A percentile compares a stretch with the other conserved stretches of the same genome.
These are phyloP conservation scores for Acacia confusa DNA, from an alignment of 306 rosid species.

Conservation along the genomic window DNA sequence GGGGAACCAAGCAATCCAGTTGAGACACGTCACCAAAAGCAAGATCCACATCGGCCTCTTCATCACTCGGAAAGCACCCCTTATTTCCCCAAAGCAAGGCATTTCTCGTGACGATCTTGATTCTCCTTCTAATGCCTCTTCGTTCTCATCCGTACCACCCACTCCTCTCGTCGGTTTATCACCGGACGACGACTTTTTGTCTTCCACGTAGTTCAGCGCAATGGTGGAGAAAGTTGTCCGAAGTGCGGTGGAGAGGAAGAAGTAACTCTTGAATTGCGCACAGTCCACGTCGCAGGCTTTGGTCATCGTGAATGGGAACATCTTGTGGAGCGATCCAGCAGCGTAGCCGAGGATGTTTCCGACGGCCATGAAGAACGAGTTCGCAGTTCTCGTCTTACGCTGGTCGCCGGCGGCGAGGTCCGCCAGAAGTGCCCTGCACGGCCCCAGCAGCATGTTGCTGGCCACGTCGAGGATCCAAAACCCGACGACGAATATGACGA, in stretches of 20 bases:
- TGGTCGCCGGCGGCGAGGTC: conserved; percentile 50
- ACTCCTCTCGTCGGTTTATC: not conserved
- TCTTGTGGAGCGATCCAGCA: conserved; percentile 58
- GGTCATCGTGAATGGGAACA: conserved; percentile 56
- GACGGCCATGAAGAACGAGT: conserved; percentile 70
- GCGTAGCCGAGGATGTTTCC: conserved; percentile 67
- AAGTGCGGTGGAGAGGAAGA: conserved; percentile 56
- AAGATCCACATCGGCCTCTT: conserved; percentile 65
- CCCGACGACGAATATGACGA: conserved; percentile 48
- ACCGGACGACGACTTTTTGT: not conserved
- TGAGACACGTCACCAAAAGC: conserved; percentile 58
- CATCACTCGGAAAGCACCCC: conserved; percentile 41
- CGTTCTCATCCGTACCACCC: not conserved
- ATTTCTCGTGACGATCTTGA: not conserved
- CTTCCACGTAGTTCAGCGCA: conserved; percentile 41
- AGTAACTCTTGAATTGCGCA: conserved; percentile 74
- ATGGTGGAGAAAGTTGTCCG: not conserved
- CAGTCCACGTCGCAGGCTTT: conserved; percentile 64
- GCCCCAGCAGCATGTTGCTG: conserved; percentile 68
- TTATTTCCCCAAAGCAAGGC: conserved; percentile 35
- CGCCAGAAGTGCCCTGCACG: conserved; percentile 60
- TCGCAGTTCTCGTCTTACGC: conserved; percentile 35
- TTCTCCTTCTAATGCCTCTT: not conserved
- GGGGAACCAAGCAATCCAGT: conserved; percentile 85
- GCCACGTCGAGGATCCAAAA: conserved; percentile 75